Base-by-base conservation (phyloP, 805 yeast species). In the Saturnispora kantuleensis region DNA sequence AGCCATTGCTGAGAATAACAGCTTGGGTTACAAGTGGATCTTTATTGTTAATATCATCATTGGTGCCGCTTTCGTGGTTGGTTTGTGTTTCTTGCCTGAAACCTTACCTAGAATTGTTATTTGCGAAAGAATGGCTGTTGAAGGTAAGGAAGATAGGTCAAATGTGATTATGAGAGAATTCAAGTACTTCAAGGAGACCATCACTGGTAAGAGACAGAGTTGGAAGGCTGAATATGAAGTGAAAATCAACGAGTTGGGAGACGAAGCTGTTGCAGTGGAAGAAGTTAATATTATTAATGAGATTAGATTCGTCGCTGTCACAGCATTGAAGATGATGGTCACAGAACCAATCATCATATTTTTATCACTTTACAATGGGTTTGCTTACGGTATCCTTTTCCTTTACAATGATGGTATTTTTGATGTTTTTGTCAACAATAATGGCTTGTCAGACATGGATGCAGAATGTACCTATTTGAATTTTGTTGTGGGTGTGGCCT, bases 91-190 rank as follows among this genome's bases (percentile, higher is more conserved):
- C 35, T 38, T 61, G 12, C 67, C 66, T 32, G 67, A 62, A 47
- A 63, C 67, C n/a, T 50, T 63, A 41, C 66, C 67, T 44, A 59
- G 64, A 53, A 46, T 60, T 32, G 66, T 63, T 18, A 63, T 63
- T 44, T 54, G 56, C 15, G 63, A 55, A 46, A 59, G 60, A 52
- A 55, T 52, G 44, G 52, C 56, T 13, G 47, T 52, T 18, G 55
- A 55, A 39, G 60, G 56, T 39, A 54, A 47, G 47, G 42, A 46
- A 17, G 33, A 42, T 18, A 52, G 44, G 31, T 57, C 60, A 13
- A 41, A 45, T 38, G 52, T 56, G n/a, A 29, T 56, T 29, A 35
- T 51, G n/a, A 56, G 63, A 52, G 63, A 58, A 43, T 46, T 57
- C 37, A 47, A 48, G 15, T 54, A 54, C 42, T 51, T 56, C 9